Base-by-base conservation (phyloP, 306 rosid genomes). In the Pueraria montana region DNA sequence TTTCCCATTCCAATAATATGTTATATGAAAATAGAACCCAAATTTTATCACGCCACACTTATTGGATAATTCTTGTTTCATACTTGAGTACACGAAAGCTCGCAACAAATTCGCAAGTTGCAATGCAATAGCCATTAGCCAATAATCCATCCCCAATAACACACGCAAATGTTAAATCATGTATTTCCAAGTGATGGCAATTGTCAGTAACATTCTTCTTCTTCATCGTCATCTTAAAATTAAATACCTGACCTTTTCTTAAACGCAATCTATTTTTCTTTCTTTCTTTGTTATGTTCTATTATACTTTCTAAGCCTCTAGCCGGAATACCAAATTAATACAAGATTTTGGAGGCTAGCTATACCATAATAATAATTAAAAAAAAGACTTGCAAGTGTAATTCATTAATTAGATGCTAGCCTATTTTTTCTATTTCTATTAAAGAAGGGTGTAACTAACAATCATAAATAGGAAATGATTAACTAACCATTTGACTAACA, bases 51-150 rank as follows among this genome's bases (percentile, higher is more conserved):
- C n/a, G n/a, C n/a, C n/a, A 43, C 14, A 43, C 0, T 6, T 10
- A 11, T 43, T 43, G 49, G 49, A 43, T 43, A 43, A 43, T 11
- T 43, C 49, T 32, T 65, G 2, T 65, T 66, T 10, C 1, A 38
- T 38, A 56, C 63, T 56, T 67, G 73, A 67, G 73, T 38, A 67
- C 50, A 67, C 73, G 72, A 34, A 65, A 34, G 48, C 16, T 24
- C 3, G 14, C 9, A n/a, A 66, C 49, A 36, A 66, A 17, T 9
- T 34, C 26, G 52, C 74, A 68, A 68, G 34, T 68, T 68, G 74
- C 74, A 68, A 21, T 45, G 53, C 74, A 68, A 40, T n/a, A n/a
- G n/a, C n/a, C n/a, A n/a, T 2, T 40, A 4, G 12, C 45, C 45
- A 40, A 20, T 36, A 40, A 68, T 38, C 50, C 73, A 67, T 38